Evolutionary conservation across 1,284 basidiomycete species (phyloP).

Genomic region (Agaricales sp.): DNA sequence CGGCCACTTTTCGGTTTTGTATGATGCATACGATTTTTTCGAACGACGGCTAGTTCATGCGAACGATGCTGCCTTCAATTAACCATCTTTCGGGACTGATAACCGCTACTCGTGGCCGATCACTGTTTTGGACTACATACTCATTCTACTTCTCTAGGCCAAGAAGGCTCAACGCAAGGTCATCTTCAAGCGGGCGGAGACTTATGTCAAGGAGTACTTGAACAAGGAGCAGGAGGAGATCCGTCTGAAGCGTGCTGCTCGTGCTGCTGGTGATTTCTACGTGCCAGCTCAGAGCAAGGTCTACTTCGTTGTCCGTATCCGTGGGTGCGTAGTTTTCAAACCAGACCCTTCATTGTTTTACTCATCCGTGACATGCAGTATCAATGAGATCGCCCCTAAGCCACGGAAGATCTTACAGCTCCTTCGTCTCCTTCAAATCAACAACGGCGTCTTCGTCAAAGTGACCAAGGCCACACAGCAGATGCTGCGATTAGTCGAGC

Average conservation of each 20-base stretch:
- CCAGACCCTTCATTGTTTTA: conserved; percentile 1
- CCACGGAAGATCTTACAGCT: conserved; percentile 99
- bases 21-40: conserved; percentile 80
- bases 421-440: conserved; percentile 97
- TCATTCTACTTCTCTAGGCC: conserved; percentile 40
- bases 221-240: conserved; percentile 94
- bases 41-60: conserved; percentile 63
- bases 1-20: conserved; percentile 13
- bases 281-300: conserved; percentile 96
- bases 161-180: conserved; percentile 89
- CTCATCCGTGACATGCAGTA: conserved; percentile 43
- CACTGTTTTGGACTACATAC: conserved; percentile 7
- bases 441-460: conserved; percentile 99
- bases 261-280: conserved; percentile 93
- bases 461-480: conserved; percentile 95
- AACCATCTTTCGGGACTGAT: conserved; percentile 99
- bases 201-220: conserved; percentile 97
- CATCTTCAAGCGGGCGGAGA: conserved; percentile 99
- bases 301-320: conserved; percentile 95
- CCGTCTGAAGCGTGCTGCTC: conserved; percentile 88
- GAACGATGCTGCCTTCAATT: conserved; percentile 75
- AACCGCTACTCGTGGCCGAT: conserved; percentile 8
- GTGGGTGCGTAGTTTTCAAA: conserved; percentile 54
- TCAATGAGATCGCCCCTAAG: conserved; percentile 99
- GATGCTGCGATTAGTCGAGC: conserved; percentile 97